Base-by-base conservation (phyloP, 164 flowering plant genomes). In the Umbilicus rupestris region DNA sequence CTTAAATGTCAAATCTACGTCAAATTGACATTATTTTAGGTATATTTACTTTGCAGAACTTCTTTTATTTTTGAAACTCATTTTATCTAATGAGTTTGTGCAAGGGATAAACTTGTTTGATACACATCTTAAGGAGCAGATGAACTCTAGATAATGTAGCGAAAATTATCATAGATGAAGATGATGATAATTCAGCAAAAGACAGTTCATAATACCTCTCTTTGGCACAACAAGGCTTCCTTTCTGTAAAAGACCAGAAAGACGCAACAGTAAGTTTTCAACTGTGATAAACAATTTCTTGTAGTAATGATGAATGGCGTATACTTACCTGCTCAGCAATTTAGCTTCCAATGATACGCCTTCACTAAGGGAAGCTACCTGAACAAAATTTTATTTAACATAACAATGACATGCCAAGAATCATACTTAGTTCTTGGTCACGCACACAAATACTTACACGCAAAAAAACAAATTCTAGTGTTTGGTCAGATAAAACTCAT, bases 351-450 rank as follows among this genome's bases (percentile, higher is more conserved):
- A 69, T 14, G 99, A 92, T 26, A 92, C 86, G 62, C 99, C 99
- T 84, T 95, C 97, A 63, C 99, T 96, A 66, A 95, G 92, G 73
- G 88, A 68, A 76, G 97, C 97, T 73, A 95, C 96, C 97, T 91
- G 71, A 5, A n/a, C 26, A 69, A 62, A 24, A 68, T 67, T 70
- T 65, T 62, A 10, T 70, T 68, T 42, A n/a, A 60, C 67, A 30
- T 30, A 66, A 39, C 30, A 2, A 45, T 45, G 16, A 19, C 52
- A 47, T n/a, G 19, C 5, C 20, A 47, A 47, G 52, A 15, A 46
- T 16, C 22, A 46, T 46, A 17, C 50, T 16, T 5, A 46, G 17
- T 20, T 1, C 16, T 17, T 46, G 7, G 17, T 46, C 50, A 46
- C 50, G 5, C 20, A 17, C 2, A 12, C 46, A 42, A 3, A 45